phyloP scores from a whole-genome alignment of 805 yeast genomes.

The Suhomyces vadensis region DNA sequence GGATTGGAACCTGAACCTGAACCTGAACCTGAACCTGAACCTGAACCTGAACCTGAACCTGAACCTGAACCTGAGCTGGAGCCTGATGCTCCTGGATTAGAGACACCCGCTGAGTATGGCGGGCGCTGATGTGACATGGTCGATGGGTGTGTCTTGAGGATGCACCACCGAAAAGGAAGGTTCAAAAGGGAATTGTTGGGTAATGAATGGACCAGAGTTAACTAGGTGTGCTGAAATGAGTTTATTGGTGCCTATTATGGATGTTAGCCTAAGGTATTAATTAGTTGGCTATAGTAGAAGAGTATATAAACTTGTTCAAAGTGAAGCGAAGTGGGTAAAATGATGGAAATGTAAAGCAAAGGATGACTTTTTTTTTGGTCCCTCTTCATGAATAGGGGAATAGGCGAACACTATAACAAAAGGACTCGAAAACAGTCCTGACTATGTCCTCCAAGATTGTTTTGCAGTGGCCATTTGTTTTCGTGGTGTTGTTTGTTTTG shows the following conservation, averaged over 20 bases:
- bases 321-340: neutral
- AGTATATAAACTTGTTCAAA: too few relatives aligned
- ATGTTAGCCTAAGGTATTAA: too few relatives aligned
- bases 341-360: neutral
- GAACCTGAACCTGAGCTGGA: neutral
- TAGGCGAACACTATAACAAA: neutral
- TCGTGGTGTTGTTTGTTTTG: conserved; percentile 6
- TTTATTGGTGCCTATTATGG: too few relatives aligned
- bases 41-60: neutral
- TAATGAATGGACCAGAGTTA: too few relatives aligned
- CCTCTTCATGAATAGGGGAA: neutral
- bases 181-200: too few relatives aligned
- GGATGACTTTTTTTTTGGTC: neutral
- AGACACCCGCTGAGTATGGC: conserved; percentile 3
- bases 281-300: too few relatives aligned
- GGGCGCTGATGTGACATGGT: conserved; percentile 6
- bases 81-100: neutral
- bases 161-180: too few relatives aligned
- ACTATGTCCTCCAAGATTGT: neutral
- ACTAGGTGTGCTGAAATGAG: too few relatives aligned
- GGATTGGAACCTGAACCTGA: neutral
- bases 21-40: neutral
- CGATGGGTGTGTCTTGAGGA: neutral
- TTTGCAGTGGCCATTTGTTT: conserved; percentile 6
- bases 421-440: neutral